Evolutionary conservation across 2,329 filamentous ascomycete species (phyloP), one percentile per base, ranked within the genome.

Genomic region (Trichophyton rubrum): DNA sequence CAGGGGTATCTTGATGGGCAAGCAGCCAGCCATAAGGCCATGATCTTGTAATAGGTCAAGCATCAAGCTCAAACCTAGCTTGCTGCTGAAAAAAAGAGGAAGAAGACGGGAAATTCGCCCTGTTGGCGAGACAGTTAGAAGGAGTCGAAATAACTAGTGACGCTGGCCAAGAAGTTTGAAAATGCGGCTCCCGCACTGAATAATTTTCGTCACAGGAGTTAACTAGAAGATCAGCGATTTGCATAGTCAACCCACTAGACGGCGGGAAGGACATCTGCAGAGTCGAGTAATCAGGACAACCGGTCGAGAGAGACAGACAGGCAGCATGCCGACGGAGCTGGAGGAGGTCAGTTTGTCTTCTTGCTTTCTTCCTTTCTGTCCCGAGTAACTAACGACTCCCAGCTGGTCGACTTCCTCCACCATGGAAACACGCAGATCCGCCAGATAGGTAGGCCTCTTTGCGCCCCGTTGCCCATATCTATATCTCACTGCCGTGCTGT

Each of bases 391-490:
- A 41, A 51, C 11, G 45, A 57, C 43, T 35, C 35, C 56, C 67
- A 95, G 89, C 84, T 96, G 59, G 90, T 96, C 63, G 90, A 90
- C 72, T 96, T 97, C 75, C 88, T 97, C 62, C 87, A 89, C 74
- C 87, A 95, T 76, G 89, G 89, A 62, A 96, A 95, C 72, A 89
- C 90, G 47, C 88, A 96, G 72, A 90, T 97, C 65, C 85, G 93
- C 67, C 85, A 89, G 72, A 81, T 92, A 66, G 85, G 85, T 88
- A 77, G 67, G 74, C 65, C 58, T 60, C 20, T 11, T 15, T 22
- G 53, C 3, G 62, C 64, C 66, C 61, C 67, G 60, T 62, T 67
- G 57, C n/a, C 9, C 24, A 7, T 55, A 1, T 27, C 27, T 30
- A 30, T 6, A 2, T 20, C 15, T 35, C 27, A 33, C n/a, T 8